phyloP scores from a whole-genome alignment of 208 protist species.

The Trichomonas gallinae region DNA sequence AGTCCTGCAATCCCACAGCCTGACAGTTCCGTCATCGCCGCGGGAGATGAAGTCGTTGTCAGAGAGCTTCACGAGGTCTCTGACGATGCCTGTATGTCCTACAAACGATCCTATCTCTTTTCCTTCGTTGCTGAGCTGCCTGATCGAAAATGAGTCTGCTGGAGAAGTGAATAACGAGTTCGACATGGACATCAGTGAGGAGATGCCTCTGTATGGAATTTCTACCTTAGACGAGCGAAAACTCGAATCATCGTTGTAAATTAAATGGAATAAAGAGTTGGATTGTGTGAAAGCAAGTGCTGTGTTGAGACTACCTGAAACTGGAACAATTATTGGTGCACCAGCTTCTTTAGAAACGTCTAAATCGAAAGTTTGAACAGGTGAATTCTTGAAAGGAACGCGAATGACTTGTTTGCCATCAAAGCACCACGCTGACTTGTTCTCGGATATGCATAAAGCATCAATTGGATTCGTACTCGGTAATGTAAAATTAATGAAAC shows the following conservation, averaged over 20 bases:
- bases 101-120: background rate
- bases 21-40: background rate
- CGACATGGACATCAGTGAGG: background rate
- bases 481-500: background rate
- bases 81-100: background rate
- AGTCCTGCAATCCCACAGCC: background rate
- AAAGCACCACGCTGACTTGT: background rate
- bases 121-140: background rate
- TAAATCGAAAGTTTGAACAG: background rate
- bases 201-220: background rate
- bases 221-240: background rate
- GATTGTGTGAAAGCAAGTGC: background rate
- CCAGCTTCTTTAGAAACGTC: background rate
- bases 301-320: background rate
- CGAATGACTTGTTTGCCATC: background rate
- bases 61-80: background rate
- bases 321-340: background rate
- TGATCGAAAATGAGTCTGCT: background rate
- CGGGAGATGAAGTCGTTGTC: background rate
- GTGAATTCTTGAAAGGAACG: background rate
- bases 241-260: background rate
- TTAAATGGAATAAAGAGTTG: background rate
- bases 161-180: background rate
- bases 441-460: background rate
- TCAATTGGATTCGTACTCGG: background rate